A percentile compares a stretch with the other conserved stretches of the same genome.
Evolutionary conservation across 805 yeast genomes (phyloP).

Genomic region (Lipomyces yamanashiensis): DNA sequence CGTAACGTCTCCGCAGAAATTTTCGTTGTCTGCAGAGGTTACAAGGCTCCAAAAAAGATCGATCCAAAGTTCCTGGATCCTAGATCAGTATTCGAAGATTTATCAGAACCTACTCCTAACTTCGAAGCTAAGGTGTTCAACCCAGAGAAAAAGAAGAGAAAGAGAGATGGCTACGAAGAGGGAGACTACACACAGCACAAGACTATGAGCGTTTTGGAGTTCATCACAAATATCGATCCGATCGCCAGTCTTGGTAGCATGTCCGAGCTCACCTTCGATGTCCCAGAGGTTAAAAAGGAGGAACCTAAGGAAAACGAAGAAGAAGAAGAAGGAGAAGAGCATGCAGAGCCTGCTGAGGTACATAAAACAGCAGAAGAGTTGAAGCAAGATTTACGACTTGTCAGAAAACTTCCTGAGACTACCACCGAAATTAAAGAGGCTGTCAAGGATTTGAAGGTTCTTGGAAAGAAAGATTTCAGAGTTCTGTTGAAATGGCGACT

Average conservation of each 20-base stretch:
- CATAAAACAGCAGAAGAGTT: conserved; percentile 11
- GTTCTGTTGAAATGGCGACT: conserved; percentile 84
- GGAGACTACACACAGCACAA: conserved; percentile 80
- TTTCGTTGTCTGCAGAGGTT: conserved; percentile 94
- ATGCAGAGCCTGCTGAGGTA: conserved; percentile 8
- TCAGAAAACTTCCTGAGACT: conserved; percentile 75
- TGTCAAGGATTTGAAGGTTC: conserved; percentile 86
- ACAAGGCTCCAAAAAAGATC: conserved; percentile 92
- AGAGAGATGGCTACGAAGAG: conserved; percentile 96
- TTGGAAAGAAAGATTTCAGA: conserved; percentile 94
- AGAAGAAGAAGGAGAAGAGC: conserved; percentile 20
- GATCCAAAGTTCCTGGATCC: conserved; percentile 94
- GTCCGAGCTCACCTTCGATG: conserved; percentile 64
- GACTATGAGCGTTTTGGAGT: conserved; percentile 74
- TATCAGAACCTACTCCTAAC: conserved; percentile 59
- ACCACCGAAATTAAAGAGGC: conserved; percentile 80
- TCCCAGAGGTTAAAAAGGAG: conserved; percentile 11
- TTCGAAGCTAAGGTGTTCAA: conserved; percentile 92
- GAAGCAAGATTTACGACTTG: conserved; percentile 59
- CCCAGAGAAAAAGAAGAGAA: conserved; percentile 88
- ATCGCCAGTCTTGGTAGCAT: conserved; percentile 78
- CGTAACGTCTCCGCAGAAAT: conserved; percentile 99
- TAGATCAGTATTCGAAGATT: conserved; percentile 90
- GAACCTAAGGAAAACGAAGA: background rate
- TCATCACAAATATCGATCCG: conserved; percentile 80